Conservation (phyloP, 768 basidiomycete genomes). For the Daedaleopsis sinensis region DNA sequence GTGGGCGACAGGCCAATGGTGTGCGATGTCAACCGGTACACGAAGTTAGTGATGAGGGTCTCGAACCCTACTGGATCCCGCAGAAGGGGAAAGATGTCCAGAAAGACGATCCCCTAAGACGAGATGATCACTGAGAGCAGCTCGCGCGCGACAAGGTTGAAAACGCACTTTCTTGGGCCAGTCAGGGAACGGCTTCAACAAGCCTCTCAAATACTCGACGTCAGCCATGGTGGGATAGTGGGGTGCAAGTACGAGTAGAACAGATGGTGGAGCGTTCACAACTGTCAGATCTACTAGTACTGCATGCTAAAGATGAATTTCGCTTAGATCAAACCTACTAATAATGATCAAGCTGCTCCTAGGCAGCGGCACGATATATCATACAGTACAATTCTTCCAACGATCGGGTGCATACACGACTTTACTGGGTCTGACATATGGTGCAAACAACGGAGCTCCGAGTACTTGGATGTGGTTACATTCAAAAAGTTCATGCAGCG, state of each 20-base stretch:
- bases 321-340: not conserved
- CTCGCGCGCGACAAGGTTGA: not conserved
- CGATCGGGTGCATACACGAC: no score
- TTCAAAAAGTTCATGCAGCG: not conserved
- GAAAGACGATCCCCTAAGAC: constrained; percentile 81
- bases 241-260: not conserved
- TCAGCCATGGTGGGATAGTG: constrained; percentile 59
- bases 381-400: no score
- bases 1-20: constrained; percentile 62
- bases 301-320: not conserved
- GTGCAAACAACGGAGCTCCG: no score
- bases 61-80: constrained; percentile 87
- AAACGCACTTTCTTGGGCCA: constrained; percentile 86
- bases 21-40: constrained; percentile 82
- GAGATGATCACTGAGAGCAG: not conserved
- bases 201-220: constrained; percentile 66
- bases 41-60: constrained; percentile 85
- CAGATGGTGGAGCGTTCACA: no score
- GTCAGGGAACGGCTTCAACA: constrained; percentile 65
- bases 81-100: constrained; percentile 95
- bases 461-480: no score
- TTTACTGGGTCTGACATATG: not conserved
- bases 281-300: no score
- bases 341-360: no score
- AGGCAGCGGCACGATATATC: no score